Base-by-base conservation (phyloP, 768 basidiomycete species). In the Boletus huronensis region DNA sequence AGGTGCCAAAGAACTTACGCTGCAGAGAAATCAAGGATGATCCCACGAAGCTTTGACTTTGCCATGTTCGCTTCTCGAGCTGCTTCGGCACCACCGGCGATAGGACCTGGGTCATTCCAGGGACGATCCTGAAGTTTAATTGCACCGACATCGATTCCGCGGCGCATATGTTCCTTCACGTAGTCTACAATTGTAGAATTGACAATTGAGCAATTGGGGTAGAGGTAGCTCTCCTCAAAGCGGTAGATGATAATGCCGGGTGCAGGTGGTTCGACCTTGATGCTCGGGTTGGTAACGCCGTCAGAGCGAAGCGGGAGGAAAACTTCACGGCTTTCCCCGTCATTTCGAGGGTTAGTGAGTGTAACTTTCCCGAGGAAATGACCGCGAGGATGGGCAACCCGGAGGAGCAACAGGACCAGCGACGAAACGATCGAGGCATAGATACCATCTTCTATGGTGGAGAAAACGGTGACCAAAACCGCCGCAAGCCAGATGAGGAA, bases 81-180 rank as follows among this genome's bases (percentile, higher is more conserved):
- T 25, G 74, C 78, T 0, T 64, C 74, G 0, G 70, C 72, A 5
- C 75, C 74, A 14, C 78, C 76, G 17, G 77, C 75, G 47, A 69
- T 62, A 19, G 90, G 89, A 26, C 92, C 91, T 10, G 90, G 85
- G 62, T 97, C 94, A 66, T 99, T 99, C 96, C 96, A 99, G 13
- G 91, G 81, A 40, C 94, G 83, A 67, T 96, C 93, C 57, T 79
- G 77, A 42, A 82, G 71, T 52, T 72, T 79, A 57, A 91, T 75
- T n/a, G 72, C 64, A 49, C 78, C 77, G 70, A 88, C 77, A 69
- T 95, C 89, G 63, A 78, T 81, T 21, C 91, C 93, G 48, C 89
- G 82, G 31, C 84, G 80, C 64, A 87, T 92, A 62, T 85, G 77
- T 51, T 72, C 74, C 72, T 88, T 93, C 58, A 97, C 90, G 60